Percentiles rank a stretch among this genome's conserved stretches.
phyloP scores from a whole-genome alignment of 179 eudicot genomes.

The Spergularia azorica region DNA sequence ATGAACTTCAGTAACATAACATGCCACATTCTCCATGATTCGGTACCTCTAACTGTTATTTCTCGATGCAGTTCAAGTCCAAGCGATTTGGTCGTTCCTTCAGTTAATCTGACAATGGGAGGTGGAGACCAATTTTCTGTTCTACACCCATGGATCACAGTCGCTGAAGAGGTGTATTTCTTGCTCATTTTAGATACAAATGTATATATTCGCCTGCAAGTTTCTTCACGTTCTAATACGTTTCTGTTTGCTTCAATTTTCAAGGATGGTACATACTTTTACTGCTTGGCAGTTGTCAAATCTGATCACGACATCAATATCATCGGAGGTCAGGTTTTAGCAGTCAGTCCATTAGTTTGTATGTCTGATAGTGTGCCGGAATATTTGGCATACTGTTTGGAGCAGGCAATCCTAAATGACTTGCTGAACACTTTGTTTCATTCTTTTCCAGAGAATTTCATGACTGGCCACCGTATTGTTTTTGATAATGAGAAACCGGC shows the following conservation, averaged over 20 bases:
- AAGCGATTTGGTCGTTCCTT: slow-evolving; percentile 31
- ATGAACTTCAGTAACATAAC: not conserved
- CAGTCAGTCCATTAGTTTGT: not conserved
- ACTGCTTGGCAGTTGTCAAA: slow-evolving; percentile 68
- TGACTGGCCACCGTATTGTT: slow-evolving; percentile 80
- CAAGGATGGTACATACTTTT: slow-evolving; percentile 28
- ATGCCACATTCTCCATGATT: not conserved
- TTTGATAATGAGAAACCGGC: slow-evolving; percentile 79
- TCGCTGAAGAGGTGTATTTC: slow-evolving; percentile 22
- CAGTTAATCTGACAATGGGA: slow-evolving; percentile 57
- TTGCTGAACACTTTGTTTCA: not conserved
- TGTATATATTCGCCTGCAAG: not conserved
- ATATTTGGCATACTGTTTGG: not conserved
- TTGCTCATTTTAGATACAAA: not conserved
- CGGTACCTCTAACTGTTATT: not conserved
- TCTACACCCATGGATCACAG: slow-evolving; percentile 36
- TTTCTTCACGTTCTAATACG: not conserved
- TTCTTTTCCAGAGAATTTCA: slow-evolving; percentile 69
- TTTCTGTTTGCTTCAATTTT: slow-evolving; percentile 3
- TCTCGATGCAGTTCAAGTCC: slow-evolving; percentile 45
- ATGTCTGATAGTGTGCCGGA: not conserved
- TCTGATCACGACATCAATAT: slow-evolving; percentile 54
- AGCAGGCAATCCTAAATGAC: not conserved
- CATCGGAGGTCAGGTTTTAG: slow-evolving; percentile 61
- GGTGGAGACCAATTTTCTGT: slow-evolving; percentile 51